Base-by-base conservation (phyloP, 371 early-diverging fungal species). In the Apophysomyces sp. region DNA sequence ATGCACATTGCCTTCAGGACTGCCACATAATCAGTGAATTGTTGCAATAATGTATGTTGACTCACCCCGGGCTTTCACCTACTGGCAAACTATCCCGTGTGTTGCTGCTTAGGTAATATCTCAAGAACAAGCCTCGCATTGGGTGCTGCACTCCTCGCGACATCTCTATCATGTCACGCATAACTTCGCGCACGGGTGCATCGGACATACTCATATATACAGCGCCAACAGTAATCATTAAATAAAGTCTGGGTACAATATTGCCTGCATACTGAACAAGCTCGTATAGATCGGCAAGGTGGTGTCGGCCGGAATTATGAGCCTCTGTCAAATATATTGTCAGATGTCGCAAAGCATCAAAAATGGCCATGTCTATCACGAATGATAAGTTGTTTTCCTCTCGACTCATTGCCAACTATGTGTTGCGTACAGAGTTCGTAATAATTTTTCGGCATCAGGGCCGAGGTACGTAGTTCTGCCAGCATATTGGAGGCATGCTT, bases 121-220 rank as follows among this genome's bases (percentile, higher is more conserved):
- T 77, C 65, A 98, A 71, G 71, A 98, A 98, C 58, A 98, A 77
- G 3, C 98, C 98, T 37, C 98, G 86, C 4, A 92, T 94, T 4
- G 98, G 96, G 61, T 98, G 98, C 77, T 98, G 98, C 11, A 98
- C 96, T 62, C 97, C 98, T 41, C 94, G 82, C n/a, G 90, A 68
- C 98, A 98, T 98, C 68, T 97, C 97, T 73, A 97, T 84, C 95
- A 98, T 94, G 73, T 98, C 98, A 68, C 89, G 82, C 92, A 98
- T 93, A 58, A 98, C 84, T 62, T 95, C 95, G 60, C 90, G 89
- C 32, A 94, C 89, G 2, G 97, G 97, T 1, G 96, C 85, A 57
- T 88, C 89, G 6, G 76, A 74, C 67, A 92, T 78, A 52, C 92
- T 86, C 93, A 97, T 93, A 72, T 92, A 96, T 15, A 90, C 93